A percentile compares a stretch with the other conserved stretches of the same genome.
Evolutionary conservation across 23 red algal species (phyloP).

Genomic region (Gracilaria caudata): DNA sequence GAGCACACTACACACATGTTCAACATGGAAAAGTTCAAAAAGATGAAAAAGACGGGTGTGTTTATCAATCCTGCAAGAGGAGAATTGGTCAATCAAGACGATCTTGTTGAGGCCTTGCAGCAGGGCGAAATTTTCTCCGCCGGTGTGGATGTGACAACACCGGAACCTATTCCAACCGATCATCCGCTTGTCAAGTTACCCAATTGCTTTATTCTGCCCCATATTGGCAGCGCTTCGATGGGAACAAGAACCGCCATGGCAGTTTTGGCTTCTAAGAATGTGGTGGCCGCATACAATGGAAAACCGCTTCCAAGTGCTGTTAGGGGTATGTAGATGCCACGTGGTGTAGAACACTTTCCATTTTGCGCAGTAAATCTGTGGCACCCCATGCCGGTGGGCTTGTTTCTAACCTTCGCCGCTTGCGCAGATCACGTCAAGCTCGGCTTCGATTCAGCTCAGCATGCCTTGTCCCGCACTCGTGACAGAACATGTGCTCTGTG

Average conservation of each 20-base stretch:
- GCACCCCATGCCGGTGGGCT: background rate
- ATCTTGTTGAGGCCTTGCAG: constrained; percentile 72
- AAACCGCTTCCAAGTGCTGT: constrained; percentile 60
- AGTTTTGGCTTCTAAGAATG: constrained; percentile 68
- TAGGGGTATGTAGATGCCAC: background rate
- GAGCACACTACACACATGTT: constrained; percentile 79
- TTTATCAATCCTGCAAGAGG: constrained; percentile 91
- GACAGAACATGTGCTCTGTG: no score
- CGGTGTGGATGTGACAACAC: constrained; percentile 86
- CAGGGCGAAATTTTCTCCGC: constrained; percentile 71
- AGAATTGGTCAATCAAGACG: constrained; percentile 91
- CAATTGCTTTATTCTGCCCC: constrained; percentile 89
- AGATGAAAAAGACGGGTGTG: constrained; percentile 89
- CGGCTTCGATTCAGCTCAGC: no score
- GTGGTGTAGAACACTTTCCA: background rate
- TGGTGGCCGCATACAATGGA: constrained; percentile 73
- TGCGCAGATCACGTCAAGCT: background rate
- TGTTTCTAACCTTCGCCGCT: background rate
- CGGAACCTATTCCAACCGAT: constrained; percentile 84
- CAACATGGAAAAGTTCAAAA: constrained; percentile 57
- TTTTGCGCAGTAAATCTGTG: background rate
- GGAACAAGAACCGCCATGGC: constrained; percentile 89
- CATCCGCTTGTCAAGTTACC: constrained; percentile 58
- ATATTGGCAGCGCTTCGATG: constrained; percentile 89
- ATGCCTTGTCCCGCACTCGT: background rate